Evolutionary conservation across 2,329 filamentous ascomycete genomes (phyloP), one percentile per base, ranked within the genome.

Genomic region (Botrytis cinerea): DNA sequence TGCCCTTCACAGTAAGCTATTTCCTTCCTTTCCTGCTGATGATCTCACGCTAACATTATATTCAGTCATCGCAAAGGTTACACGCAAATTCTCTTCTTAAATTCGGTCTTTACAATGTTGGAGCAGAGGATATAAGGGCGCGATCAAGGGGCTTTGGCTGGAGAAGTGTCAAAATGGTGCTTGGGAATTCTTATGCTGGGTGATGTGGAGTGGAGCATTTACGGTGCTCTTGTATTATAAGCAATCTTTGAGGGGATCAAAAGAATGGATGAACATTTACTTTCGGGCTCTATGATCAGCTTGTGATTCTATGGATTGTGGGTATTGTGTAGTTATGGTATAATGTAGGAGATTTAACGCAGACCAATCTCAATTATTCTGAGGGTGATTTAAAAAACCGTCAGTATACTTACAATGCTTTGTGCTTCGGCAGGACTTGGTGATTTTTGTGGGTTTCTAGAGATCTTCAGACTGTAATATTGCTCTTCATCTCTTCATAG

Each of bases 41-140:
- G 28, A 46, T 40, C 22, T 32, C 32, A 54, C 22, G 74, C 72
- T 73, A 74, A 60, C 35, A 22, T 63, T 32, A 28, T 28, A 25
- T 71, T 14, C 77, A 98, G 95, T 98, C 83, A 96, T 98, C 83
- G 95, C 95, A 83, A 98, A 98, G 88, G 86, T 98, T 82, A 97
- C 94, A 80, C 92, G 94, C 85, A 92, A 92, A 84, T 97, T 97
- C 88, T 90, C 89, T 38, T 77, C 76, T 78, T 80, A 80, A 71
- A 60, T 72, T 68, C 18, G 35, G 59, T 43, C 28, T 63, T 70
- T 70, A 45, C 51, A 48, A 25, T 7, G 32, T 66, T 74, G 40
- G 59, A 60, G 61, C 71, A 46, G 68, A 70, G 68, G 54, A 46
- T 48, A 35, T 43, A 57, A 40, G 43, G 48, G 61, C 54, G 61